Evolutionary conservation across 2,329 filamentous ascomycete genomes (phyloP).

Genomic region (Aspergillus ochraceus): DNA sequence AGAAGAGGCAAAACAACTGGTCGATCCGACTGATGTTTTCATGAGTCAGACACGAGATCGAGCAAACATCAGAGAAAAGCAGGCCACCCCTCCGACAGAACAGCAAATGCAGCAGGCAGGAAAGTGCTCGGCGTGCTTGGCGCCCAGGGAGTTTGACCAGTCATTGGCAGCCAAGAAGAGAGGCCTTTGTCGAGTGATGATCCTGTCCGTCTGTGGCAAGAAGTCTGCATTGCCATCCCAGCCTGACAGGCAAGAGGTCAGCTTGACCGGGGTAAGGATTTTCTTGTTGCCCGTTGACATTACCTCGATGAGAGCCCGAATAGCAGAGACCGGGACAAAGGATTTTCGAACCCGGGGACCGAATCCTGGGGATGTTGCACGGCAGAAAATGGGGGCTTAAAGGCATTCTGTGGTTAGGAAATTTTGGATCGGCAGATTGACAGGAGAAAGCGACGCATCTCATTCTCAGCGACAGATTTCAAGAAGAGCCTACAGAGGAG

Average conservation of each 20-base stretch:
- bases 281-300: not conserved
- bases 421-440: not conserved
- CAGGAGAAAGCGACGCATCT: not conserved
- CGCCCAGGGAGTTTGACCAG: not conserved
- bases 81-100: not conserved
- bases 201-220: not conserved
- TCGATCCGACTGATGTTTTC: not conserved
- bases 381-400: not conserved
- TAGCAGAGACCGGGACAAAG: not conserved
- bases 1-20: not conserved
- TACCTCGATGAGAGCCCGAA: not conserved
- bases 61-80: not conserved
- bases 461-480: not conserved
- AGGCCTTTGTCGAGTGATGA: not conserved
- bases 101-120: not conserved
- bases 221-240: not conserved
- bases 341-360: not conserved
- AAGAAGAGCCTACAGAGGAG: not conserved
- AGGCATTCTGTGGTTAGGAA: not conserved
- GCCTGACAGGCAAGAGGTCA: not conserved
- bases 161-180: not conserved
- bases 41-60: not conserved
- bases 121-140: constrained; percentile 1
- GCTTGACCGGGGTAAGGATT: not conserved
- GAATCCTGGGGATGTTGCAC: not conserved